These are phyloP conservation scores for Botryotinia narcissicola DNA, from an alignment of 2,329 filamentous ascomycete genomes.

Conservation along the genomic window DNA sequence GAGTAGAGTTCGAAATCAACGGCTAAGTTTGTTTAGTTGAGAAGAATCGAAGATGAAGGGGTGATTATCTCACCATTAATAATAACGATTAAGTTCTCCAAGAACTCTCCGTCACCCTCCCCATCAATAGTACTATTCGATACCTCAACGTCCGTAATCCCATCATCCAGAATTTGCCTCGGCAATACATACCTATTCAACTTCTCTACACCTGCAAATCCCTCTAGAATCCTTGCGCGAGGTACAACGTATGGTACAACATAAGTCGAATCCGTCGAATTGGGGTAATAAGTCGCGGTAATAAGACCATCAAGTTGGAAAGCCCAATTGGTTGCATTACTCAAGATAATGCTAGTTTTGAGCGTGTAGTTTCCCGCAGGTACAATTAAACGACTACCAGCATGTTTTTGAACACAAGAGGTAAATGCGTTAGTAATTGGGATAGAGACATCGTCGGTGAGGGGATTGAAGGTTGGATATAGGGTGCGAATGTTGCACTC, in stretches of 20 bases:
- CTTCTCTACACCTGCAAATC: constrained; percentile 40
- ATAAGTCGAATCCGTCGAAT: constrained; percentile 3
- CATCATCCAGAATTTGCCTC: constrained; percentile 24
- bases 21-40: constrained; percentile 32
- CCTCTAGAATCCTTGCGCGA: constrained; percentile 27
- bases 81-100: constrained; percentile 51
- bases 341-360: constrained; percentile 48
- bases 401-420: constrained; percentile 31
- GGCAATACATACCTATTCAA: constrained; percentile 15
- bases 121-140: constrained; percentile 20
- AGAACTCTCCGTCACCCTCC: constrained; percentile 24
- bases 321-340: constrained; percentile 47
- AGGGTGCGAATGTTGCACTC: constrained; percentile 40
- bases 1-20: constrained; percentile 55
- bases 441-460: constrained; percentile 35
- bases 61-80: constrained; percentile 37
- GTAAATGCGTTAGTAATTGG: constrained; percentile 36
- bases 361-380: constrained; percentile 45
- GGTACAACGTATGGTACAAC: constrained; percentile 13
- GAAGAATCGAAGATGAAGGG: constrained; percentile 26
- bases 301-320: constrained; percentile 54
- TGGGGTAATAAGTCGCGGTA: constrained; percentile 42
- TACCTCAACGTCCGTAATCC: constrained; percentile 40
- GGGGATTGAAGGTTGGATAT: constrained; percentile 30
- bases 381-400: constrained; percentile 16